phyloP scores from a whole-genome alignment of 73 alveolate genomes.

The Paramecium sonneborni region DNA sequence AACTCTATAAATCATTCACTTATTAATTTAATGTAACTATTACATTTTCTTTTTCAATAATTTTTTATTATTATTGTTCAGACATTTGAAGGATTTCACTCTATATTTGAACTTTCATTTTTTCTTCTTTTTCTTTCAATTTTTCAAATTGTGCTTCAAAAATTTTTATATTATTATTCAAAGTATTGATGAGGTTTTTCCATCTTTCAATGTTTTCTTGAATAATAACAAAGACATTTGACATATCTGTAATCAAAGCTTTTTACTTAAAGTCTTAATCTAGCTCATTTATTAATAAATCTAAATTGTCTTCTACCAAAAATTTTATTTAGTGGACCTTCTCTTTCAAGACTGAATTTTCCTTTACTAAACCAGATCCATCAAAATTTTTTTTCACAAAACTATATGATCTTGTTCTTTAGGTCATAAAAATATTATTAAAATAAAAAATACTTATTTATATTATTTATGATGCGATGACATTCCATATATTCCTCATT shows the following conservation, averaged over 20 bases:
- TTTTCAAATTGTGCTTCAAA: not conserved
- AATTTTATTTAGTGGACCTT: not conserved
- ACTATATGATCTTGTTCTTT: not conserved
- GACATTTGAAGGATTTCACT: not conserved
- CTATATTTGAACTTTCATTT: not conserved
- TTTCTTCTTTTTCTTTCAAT: not conserved
- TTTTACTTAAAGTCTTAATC: not conserved
- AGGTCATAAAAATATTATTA: not conserved
- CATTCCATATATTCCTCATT: not conserved
- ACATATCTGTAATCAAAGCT: not conserved
- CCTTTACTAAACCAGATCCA: not conserved
- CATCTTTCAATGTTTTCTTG: not conserved
- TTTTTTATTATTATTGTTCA: not conserved
- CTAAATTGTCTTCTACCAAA: constrained; percentile 27
- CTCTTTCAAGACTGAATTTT: not conserved
- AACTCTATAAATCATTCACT: not conserved
- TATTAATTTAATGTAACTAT: not conserved
- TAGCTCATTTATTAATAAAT: not conserved
- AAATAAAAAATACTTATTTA: not conserved
- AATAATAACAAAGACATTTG: not conserved
- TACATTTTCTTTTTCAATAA: not conserved
- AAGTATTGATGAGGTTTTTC: not conserved
- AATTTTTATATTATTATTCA: not conserved
- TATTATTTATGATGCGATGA: not conserved
- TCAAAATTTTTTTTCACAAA: not conserved